Base-by-base conservation (phyloP, 2,329 filamentous ascomycete genomes). In the Colletotrichum sp. region DNA sequence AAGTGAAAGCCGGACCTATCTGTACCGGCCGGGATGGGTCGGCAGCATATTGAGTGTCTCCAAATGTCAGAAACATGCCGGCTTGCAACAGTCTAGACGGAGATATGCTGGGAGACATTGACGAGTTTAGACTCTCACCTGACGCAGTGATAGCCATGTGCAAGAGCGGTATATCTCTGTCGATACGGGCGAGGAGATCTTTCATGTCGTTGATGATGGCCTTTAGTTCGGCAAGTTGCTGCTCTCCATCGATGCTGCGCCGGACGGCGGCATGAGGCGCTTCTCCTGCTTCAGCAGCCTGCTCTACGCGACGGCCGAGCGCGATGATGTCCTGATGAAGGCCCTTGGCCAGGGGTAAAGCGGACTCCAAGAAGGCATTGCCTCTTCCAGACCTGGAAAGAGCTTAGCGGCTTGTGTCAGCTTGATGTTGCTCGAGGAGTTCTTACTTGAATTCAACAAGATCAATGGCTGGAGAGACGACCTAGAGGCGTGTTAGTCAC, bases 71-170 rank as follows among this genome's bases (percentile, higher is more conserved):
- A 78, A 98, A 94, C 6, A 96, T 97, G 82, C 96, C 99, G 21
- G 97, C 96, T 85, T 99, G 97, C 49, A 99, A 87, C 57, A 99
- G 87, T 55, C 97, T 91, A 6, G 96, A 98, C 2, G 96, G 96
- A 2, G 96, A 99, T 60, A 99, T 95, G 12, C 94, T 94, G 2
- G 94, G 89, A 0, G 96, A 95, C 32, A 98, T 88, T 4, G 92
- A 93, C 0, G 95, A 95, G 0, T 95, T 95, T 34, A 99, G 88
- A 74, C 92, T 98, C 72, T 96, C 96, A 0, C 97, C 97, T 2
- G 96, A 98, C 1, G 96, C 96, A 3, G 95, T 97, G 78, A 99
- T 98, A 71, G 97, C 97, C 32, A 99, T 89, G 80, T 97, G 98
- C 82, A 99, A 94, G 5, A 98, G 88, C 1, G 96, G 96, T 13